Conservation (phyloP, 2,329 filamentous ascomycete species). For the Stachybotrys chlorohalonatus region DNA sequence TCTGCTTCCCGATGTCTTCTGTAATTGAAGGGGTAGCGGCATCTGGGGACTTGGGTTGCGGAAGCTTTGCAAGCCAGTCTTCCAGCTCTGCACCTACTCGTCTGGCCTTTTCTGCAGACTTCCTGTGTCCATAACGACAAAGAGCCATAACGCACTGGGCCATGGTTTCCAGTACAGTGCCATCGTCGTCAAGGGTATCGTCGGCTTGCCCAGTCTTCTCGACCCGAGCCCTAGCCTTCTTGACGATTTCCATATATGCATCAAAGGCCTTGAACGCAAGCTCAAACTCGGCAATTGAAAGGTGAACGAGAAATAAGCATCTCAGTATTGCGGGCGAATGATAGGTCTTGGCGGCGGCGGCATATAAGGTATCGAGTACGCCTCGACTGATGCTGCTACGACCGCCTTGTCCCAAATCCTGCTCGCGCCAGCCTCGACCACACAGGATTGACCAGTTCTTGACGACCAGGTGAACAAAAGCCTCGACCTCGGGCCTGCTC, state of each 20-base stretch:
- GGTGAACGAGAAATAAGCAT: constrained; percentile 79
- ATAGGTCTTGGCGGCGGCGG: constrained; percentile 84
- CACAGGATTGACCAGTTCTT: constrained; percentile 79
- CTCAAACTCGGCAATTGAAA: constrained; percentile 83
- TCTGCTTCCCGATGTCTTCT: constrained; percentile 17
- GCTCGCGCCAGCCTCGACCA: constrained; percentile 69
- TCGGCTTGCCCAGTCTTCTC: constrained; percentile 68
- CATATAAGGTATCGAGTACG: constrained; percentile 81
- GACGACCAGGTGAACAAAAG: constrained; percentile 71
- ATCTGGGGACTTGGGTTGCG: constrained; percentile 14
- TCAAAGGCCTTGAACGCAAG: constrained; percentile 85
- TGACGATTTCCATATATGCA: constrained; percentile 83
- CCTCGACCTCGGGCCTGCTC: constrained; percentile 68
- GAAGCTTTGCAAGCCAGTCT: constrained; percentile 60
- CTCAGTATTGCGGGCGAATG: constrained; percentile 86
- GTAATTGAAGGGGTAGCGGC: constrained; percentile 7
- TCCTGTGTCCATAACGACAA: constrained; percentile 68
- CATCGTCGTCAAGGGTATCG: constrained; percentile 67
- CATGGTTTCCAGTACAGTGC: constrained; percentile 66
- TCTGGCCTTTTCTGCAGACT: constrained; percentile 71
- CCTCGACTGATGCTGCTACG: constrained; percentile 65
- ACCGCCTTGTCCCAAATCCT: constrained; percentile 73
- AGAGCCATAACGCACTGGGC: constrained; percentile 72
- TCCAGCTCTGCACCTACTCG: constrained; percentile 64
- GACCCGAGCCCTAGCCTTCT: constrained; percentile 73